Conservation (phyloP, 2,329 filamentous ascomycete species). For the Cercospora sesami region DNA sequence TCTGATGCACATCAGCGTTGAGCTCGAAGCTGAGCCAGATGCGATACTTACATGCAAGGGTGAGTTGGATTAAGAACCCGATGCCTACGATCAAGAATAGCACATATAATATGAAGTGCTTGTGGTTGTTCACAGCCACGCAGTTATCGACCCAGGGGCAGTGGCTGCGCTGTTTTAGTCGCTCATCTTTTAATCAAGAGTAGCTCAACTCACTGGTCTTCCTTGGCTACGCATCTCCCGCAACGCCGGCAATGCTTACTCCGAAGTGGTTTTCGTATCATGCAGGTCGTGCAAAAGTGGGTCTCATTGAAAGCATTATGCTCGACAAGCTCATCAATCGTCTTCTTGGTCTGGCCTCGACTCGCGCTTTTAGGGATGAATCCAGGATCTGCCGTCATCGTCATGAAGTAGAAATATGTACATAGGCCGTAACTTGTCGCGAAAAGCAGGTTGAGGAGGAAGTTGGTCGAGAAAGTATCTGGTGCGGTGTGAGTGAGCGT, state of each 20-base stretch:
- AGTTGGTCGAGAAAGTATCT: slow-evolving; percentile 66
- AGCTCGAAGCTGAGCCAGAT: neutral
- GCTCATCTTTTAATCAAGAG: neutral
- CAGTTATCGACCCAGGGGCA: slow-evolving; percentile 99
- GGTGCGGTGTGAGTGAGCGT: slow-evolving; percentile 35
- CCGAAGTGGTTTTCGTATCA: slow-evolving; percentile 87
- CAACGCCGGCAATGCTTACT: slow-evolving; percentile 96
- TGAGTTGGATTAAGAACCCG: slow-evolving; percentile 67
- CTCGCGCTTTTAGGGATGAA: slow-evolving; percentile 89
- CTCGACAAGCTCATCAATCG: slow-evolving; percentile 82
- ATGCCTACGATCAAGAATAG: slow-evolving; percentile 75
- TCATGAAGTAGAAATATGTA: slow-evolving; percentile 80
- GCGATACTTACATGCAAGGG: slow-evolving; percentile 63
- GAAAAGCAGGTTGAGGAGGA: slow-evolving; percentile 79
- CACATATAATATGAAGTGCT: slow-evolving; percentile 92
- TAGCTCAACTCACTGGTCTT: slow-evolving; percentile 77
- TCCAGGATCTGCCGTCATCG: slow-evolving; percentile 87
- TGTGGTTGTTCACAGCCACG: slow-evolving; percentile 90
- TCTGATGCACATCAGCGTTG: slow-evolving; percentile 26
- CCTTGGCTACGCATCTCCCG: slow-evolving; percentile 88
- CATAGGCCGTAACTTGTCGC: slow-evolving; percentile 63
- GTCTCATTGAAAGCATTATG: slow-evolving; percentile 89
- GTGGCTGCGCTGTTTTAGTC: slow-evolving; percentile 60
- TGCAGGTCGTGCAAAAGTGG: slow-evolving; percentile 92
- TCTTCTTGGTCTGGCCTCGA: slow-evolving; percentile 82